Evolutionary conservation across 768 basidiomycete genomes (phyloP).

Genomic region (Tulasnella sp.): DNA sequence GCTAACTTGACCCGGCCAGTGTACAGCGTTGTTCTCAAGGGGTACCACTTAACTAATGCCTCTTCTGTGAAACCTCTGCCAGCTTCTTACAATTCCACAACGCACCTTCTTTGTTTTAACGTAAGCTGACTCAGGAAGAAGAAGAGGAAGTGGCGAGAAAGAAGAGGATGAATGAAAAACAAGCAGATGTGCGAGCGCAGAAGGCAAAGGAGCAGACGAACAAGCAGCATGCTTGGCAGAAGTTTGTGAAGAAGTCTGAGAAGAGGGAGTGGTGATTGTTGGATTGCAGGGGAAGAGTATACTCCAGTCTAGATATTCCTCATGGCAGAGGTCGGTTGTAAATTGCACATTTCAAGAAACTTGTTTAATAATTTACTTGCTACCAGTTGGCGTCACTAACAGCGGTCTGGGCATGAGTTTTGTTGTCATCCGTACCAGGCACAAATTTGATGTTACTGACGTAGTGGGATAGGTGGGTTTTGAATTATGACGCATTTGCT

Average conservation of each 20-base stretch:
- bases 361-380: constrained; percentile 16
- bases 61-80: constrained; percentile 60
- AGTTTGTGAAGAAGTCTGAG: constrained; percentile 88
- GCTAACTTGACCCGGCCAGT: constrained; percentile 40
- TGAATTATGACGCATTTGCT: too few species aligned
- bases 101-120: constrained; percentile 51
- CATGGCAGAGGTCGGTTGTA: constrained; percentile 58
- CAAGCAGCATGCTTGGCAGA: constrained; percentile 85
- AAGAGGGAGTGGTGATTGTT: constrained; percentile 83
- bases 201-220: constrained; percentile 79
- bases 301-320: constrained; percentile 88
- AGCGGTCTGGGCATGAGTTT: constrained; percentile 85
- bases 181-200: constrained; percentile 63
- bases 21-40: constrained; percentile 83
- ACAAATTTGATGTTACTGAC: constrained; percentile 44
- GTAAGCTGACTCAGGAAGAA: constrained; percentile 48
- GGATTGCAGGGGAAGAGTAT: constrained; percentile 81
- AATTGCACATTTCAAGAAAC: constrained; percentile 37
- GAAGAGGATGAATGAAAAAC: constrained; percentile 94
- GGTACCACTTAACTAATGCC: constrained; percentile 78
- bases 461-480: too few species aligned
- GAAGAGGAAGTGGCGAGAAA: constrained; percentile 80
- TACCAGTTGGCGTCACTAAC: constrained; percentile 76
- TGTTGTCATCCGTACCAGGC: constrained; percentile 50
- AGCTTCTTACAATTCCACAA: constrained; percentile 19